Evolutionary conservation across 2,329 filamentous ascomycete genomes (phyloP).

Genomic region (Metarhizium brunneum): DNA sequence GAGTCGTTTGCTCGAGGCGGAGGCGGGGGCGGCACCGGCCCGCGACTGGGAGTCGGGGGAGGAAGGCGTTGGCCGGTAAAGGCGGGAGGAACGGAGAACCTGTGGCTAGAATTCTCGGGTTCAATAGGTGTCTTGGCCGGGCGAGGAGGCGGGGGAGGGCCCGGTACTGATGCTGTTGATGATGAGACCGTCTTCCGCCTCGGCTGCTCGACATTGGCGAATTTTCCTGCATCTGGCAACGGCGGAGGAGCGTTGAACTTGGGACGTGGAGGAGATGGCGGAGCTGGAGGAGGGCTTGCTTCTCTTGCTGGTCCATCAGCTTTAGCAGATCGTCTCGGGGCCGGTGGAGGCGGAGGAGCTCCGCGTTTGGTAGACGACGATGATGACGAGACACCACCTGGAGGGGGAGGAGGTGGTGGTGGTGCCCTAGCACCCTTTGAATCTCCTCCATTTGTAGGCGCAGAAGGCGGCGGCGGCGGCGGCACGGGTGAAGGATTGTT

Average conservation of each 20-base stretch:
- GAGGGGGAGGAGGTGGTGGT: slow-evolving; percentile 24
- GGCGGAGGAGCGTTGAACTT: slow-evolving; percentile 81
- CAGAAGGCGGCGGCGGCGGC: slow-evolving; percentile 13
- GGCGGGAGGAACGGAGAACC: slow-evolving; percentile 70
- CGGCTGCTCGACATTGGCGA: slow-evolving; percentile 45
- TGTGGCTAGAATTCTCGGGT: slow-evolving; percentile 42
- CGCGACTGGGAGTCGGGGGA: slow-evolving; percentile 66
- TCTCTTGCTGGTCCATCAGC: slow-evolving; percentile 56
- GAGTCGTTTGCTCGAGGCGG: slow-evolving; percentile 34
- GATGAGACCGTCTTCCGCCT: slow-evolving; percentile 16
- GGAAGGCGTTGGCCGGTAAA: slow-evolving; percentile 64
- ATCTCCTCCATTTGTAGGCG: slow-evolving; percentile 23
- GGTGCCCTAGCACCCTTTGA: slow-evolving; percentile 22
- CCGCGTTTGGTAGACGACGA: slow-evolving; percentile 10
- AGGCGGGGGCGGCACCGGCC: slow-evolving; percentile 62
- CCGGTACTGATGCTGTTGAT: slow-evolving; percentile 9
- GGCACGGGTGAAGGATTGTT: slow-evolving; percentile 13
- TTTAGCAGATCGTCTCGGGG: slow-evolving; percentile 50
- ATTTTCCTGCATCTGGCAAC: slow-evolving; percentile 82
- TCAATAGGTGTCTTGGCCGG: slow-evolving; percentile 65
- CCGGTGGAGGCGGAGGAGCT: slow-evolving; percentile 27
- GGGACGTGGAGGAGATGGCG: slow-evolving; percentile 46
- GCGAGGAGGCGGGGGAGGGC: slow-evolving; percentile 26
- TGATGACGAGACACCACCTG: slow-evolving; percentile 6
- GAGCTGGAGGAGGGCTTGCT: slow-evolving; percentile 54